Percentiles rank a stretch among this genome's conserved stretches.
Evolutionary conservation across 805 yeast species (phyloP).

Genomic region (Yarrowia sp.): DNA sequence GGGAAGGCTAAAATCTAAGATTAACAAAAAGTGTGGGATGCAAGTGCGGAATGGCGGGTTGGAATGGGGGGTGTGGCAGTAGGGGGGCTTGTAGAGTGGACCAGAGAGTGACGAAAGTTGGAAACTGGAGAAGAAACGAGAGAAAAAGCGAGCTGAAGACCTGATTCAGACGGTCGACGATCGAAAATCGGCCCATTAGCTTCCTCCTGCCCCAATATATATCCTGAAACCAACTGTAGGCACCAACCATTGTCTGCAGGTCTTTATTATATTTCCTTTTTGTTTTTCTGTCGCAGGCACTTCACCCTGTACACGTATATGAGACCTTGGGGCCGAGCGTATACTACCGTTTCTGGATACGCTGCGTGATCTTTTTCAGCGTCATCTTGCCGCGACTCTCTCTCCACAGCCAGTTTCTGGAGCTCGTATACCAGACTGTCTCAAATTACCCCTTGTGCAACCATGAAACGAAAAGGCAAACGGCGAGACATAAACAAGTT

Average conservation of each 20-base stretch:
- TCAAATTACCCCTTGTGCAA: slow-evolving; percentile 16
- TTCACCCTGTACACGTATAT: neutral
- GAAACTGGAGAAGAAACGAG: neutral
- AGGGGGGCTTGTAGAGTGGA: neutral
- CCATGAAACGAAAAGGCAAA: slow-evolving; percentile 5
- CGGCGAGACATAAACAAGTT: slow-evolving; percentile 4
- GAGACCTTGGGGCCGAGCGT: neutral
- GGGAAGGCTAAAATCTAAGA: slow-evolving; percentile 22
- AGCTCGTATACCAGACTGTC: slow-evolving; percentile 8
- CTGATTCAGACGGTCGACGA: neutral
- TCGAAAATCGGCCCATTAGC: neutral
- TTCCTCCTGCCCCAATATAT: neutral
- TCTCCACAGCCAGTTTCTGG: neutral
- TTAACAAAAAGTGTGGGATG: slow-evolving; percentile 17
- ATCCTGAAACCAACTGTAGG: slow-evolving; percentile 14
- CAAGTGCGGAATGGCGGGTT: slow-evolving; percentile 23
- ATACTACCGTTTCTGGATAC: neutral
- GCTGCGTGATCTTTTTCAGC: neutral
- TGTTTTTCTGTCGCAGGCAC: neutral
- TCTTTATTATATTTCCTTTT: neutral
- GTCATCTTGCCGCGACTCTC: neutral
- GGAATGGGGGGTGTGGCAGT: slow-evolving; percentile 4
- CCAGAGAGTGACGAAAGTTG: neutral
- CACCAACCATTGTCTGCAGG: slow-evolving; percentile 7
- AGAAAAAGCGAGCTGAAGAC: neutral